Percentiles rank a stretch among this genome's conserved stretches.
Evolutionary conservation across 2,329 filamentous ascomycete species (phyloP).

Genomic region (Escovopsis weberi): DNA sequence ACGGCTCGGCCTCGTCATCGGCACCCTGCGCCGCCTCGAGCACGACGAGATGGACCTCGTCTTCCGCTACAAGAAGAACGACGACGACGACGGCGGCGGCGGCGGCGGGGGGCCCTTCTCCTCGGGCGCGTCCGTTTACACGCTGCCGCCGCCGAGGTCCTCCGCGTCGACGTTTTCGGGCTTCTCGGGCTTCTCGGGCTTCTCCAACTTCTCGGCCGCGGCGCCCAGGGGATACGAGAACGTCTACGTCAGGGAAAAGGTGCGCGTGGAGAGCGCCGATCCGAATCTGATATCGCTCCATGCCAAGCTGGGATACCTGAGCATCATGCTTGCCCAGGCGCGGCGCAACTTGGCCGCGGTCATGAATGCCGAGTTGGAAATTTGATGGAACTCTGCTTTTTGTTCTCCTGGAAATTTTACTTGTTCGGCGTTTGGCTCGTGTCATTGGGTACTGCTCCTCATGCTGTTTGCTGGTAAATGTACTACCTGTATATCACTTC

Average conservation of each 20-base stretch:
- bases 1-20: conserved; percentile 57
- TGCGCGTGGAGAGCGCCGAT: conserved; percentile 77
- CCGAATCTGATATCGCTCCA: conserved; percentile 71
- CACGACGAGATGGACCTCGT: conserved; percentile 70
- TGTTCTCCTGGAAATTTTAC: not conserved
- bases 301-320: conserved; percentile 67
- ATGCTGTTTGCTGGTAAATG: not conserved
- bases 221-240: conserved; percentile 27
- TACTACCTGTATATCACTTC: not conserved
- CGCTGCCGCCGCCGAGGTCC: not conserved
- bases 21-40: conserved; percentile 46
- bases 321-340: conserved; percentile 55
- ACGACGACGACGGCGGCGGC: conserved; percentile 12
- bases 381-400: not conserved
- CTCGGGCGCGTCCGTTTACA: too few relatives aligned
- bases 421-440: conserved; percentile 1
- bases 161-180: conserved; percentile 6
- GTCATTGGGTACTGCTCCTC: conserved; percentile 13
- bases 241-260: conserved; percentile 79
- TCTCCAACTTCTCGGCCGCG: too few relatives aligned
- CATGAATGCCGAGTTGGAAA: conserved; percentile 44
- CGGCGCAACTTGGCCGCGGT: conserved; percentile 61
- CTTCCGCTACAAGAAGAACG: conserved; percentile 45
- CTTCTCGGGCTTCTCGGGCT: too few relatives aligned
- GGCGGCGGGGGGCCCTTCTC: conserved; percentile 13